Evolutionary conservation across 257 asterid genomes (phyloP), one percentile per base, ranked within the genome.

Genomic region (Apocynum venetum): DNA sequence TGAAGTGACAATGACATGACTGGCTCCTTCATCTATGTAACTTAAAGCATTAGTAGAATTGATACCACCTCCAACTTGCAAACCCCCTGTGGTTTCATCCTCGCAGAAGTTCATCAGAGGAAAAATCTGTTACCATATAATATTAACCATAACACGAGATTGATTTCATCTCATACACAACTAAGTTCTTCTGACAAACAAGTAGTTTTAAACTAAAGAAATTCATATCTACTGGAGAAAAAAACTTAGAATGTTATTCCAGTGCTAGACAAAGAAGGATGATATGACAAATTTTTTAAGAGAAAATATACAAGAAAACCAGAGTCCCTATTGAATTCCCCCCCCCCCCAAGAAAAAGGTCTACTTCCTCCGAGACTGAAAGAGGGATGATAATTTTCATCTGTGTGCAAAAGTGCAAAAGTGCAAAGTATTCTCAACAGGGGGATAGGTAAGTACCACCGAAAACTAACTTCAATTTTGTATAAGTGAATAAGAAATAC

Each of bases 61-160:
- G 90, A 95, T 86, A 77, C 99, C 98, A 76, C 99, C 99, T 79
- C 99, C 99, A 76, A 95, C 88, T 88, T 95, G 99, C 96, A 95
- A 88, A 77, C 98, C 99, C 87, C 99, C 99, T 95, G 86, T 67
- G 82, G 82, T 82, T 83, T 81, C 82, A 83, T 67, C 72, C 79
- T 35, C 72, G 36, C 66, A 85, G 85, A 79, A 83, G 78, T 82
- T 85, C 81, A 87, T 79, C 75, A 85, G 83, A 74, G 86, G 77
- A 79, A 86, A 68, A 75, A 78, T 82, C 44, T 78, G 85, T 80
- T 75, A 76, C 72, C 47, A 77, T 40, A 59, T 64, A 65, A 77
- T 49, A 80, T 79, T 78, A 80, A 78, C 31, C 66, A 35, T 73
- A 80, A 79, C 72, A 85, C 57, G 66, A 74, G 53, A 49, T 70